Conservation (phyloP, 768 basidiomycete species). For the Kwoniella sp. region DNA sequence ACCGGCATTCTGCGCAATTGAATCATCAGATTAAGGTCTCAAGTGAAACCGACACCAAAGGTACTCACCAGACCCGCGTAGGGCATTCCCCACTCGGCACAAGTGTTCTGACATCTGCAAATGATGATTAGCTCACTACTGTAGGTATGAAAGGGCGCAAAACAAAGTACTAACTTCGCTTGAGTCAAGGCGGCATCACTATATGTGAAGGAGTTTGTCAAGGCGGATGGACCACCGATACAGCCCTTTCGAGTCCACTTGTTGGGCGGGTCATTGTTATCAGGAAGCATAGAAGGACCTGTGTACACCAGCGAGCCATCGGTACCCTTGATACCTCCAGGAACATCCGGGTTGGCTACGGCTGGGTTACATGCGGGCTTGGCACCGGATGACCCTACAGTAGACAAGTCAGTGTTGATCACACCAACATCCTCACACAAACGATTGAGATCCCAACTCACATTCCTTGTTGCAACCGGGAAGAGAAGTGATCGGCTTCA, state of each 20-base stretch:
- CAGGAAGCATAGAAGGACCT: slow-evolving; percentile 4
- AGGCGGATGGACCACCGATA: slow-evolving; percentile 8
- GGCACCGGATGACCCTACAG: slow-evolving; percentile 24
- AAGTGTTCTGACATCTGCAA: slow-evolving; percentile 21
- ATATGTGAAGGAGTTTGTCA: slow-evolving; percentile 19
- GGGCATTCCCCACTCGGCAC: slow-evolving; percentile 21
- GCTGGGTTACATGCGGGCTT: slow-evolving; percentile 23
- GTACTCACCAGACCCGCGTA: slow-evolving; percentile 17
- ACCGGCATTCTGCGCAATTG: slow-evolving; percentile 10
- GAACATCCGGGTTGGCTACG: slow-evolving; percentile 4
- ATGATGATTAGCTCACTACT: neutral
- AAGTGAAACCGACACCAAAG: neutral
- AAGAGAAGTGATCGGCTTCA: slow-evolving; percentile 8
- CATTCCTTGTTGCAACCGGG: slow-evolving; percentile 30
- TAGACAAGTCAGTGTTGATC: neutral
- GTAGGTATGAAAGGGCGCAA: neutral
- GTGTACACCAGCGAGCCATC: slow-evolving; percentile 19
- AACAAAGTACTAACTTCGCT: slow-evolving; percentile 12
- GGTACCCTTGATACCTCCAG: slow-evolving; percentile 11
- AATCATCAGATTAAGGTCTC: neutral
- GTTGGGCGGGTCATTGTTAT: slow-evolving; percentile 4
- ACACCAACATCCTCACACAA: no score
- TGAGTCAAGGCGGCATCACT: slow-evolving; percentile 23
- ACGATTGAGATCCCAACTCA: slow-evolving; percentile 12
- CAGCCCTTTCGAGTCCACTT: slow-evolving; percentile 21